Evolutionary conservation across 1,284 basidiomycete genomes (phyloP), one percentile per base, ranked within the genome.

Genomic region (Trichosporon faecale): DNA sequence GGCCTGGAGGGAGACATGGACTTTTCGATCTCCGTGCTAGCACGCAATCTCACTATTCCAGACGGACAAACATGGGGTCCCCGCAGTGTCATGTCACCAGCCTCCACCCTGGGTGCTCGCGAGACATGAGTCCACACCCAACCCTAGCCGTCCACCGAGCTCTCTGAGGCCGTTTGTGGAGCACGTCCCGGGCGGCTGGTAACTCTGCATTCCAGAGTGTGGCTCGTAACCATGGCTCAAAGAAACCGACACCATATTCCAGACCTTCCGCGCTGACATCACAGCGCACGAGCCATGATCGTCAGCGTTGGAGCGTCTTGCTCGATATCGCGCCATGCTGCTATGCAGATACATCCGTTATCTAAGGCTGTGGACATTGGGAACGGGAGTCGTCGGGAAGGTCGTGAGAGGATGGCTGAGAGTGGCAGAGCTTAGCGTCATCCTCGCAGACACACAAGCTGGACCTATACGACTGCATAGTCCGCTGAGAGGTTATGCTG

Each of bases 21-120:
- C 57, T 61, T 61, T 61, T 61, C 23, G 40, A 37, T n/a, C 35
- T 14, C 49, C 49, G 57, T 61, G 57, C 57, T 61, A 61, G 27
- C 57, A 61, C 57, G 57, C 57, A 61, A 61, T 61, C 57, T n/a
- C 16, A 4, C 29, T 33, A 61, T 61, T 61, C 57, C 57, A 61
- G 57, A 61, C 57, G 57, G 57, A 61, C 29, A 61, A 61, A 61
- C 29, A 61, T 61, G 57, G 57, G 57, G 57, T 31, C 57, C 29
- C 57, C 57, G 29, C 57, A 33, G 16, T 31, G 27, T 29, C 40
- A n/a, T 29, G 5, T 7, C 16, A 5, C 6, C 27, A 18, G 27
- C 25, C 49, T 52, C 49, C 49, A 52, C 49, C 21, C 44, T 29
- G 23, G 23, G n/a, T 52, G 49, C 23, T 23, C 52, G 23, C 52